Evolutionary conservation across 1,284 basidiomycete species (phyloP).

Genomic region (Coriolopsis trogii): DNA sequence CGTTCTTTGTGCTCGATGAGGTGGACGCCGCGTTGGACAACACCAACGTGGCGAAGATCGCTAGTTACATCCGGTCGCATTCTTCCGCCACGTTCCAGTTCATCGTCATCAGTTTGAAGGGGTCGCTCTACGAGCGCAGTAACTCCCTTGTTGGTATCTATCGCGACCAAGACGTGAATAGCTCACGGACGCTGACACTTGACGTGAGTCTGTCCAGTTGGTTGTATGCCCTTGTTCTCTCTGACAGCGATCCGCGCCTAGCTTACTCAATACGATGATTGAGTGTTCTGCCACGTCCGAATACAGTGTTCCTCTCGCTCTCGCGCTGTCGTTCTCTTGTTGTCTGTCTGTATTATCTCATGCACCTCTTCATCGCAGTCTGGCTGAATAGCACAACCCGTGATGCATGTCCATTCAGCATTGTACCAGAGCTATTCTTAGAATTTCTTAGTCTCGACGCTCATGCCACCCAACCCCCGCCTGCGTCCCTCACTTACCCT

Average conservation of each 20-base stretch:
- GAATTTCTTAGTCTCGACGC: no score
- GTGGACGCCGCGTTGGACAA: constrained; percentile 97
- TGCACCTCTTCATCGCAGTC: background rate
- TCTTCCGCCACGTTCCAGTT: constrained; percentile 88
- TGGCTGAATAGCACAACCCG: background rate
- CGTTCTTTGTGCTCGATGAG: constrained; percentile 98
- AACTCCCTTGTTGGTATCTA: constrained; percentile 94
- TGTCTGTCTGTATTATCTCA: background rate
- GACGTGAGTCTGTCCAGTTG: constrained; percentile 64
- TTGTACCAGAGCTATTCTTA: no score
- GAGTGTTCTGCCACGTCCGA: background rate
- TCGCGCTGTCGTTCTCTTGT: background rate
- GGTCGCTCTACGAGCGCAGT: constrained; percentile 88
- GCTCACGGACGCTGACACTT: constrained; percentile 85
- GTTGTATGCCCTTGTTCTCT: background rate
- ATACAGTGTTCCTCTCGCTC: background rate
- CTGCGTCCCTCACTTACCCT: no score
- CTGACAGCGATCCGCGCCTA: constrained; percentile 20
- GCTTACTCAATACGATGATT: constrained; percentile 47
- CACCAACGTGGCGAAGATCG: constrained; percentile 92
- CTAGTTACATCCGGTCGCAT: constrained; percentile 85
- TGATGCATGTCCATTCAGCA: no score
- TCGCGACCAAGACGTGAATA: constrained; percentile 92
- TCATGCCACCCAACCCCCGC: no score
- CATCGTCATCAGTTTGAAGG: constrained; percentile 95